Percentiles rank a stretch among this genome's conserved stretches.
Conservation (phyloP, 2,329 filamentous ascomycete species). For the Dothistroma pini region DNA sequence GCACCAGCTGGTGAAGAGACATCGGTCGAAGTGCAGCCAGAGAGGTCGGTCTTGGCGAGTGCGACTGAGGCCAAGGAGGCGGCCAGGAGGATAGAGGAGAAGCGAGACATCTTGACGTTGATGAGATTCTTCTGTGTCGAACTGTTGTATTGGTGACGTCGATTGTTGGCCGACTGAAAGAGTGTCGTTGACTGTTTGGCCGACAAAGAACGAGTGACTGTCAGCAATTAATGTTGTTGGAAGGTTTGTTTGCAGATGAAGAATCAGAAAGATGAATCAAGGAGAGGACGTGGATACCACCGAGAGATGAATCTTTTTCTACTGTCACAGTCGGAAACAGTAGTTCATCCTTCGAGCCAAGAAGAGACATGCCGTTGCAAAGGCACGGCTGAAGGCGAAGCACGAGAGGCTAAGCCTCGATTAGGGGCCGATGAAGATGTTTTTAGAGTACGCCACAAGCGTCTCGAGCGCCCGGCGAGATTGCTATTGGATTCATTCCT, state of each 20-base stretch:
- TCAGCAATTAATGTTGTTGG: not conserved
- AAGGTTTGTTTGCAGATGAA: not conserved
- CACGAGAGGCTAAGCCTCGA: slow-evolving; percentile 10
- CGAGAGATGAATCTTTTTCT: not conserved
- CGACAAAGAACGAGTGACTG: slow-evolving; percentile 7
- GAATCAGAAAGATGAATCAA: not conserved
- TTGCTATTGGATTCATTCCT: not conserved
- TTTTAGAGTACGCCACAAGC: slow-evolving; percentile 14
- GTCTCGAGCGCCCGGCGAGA: slow-evolving; percentile 4
- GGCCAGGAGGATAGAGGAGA: slow-evolving; percentile 26
- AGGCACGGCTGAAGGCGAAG: not conserved
- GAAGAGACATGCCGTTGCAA: not conserved
- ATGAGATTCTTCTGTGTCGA: not conserved
- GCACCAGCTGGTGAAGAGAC: slow-evolving; percentile 40
- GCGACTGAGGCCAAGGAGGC: slow-evolving; percentile 30
- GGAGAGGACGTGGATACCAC: not conserved
- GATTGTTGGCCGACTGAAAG: not conserved
- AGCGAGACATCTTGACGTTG: slow-evolving; percentile 10
- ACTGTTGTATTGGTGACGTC: not conserved
- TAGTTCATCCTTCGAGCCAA: slow-evolving; percentile 7
- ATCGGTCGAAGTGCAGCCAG: slow-evolving; percentile 44
- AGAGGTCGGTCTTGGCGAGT: slow-evolving; percentile 38
- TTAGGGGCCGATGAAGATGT: slow-evolving; percentile 12
- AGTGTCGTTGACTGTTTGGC: not conserved
- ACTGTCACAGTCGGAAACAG: slow-evolving; percentile 1